Base-by-base conservation (phyloP, 2,329 filamentous ascomycete genomes). In the Phaeosphaeriaceae sp. region DNA sequence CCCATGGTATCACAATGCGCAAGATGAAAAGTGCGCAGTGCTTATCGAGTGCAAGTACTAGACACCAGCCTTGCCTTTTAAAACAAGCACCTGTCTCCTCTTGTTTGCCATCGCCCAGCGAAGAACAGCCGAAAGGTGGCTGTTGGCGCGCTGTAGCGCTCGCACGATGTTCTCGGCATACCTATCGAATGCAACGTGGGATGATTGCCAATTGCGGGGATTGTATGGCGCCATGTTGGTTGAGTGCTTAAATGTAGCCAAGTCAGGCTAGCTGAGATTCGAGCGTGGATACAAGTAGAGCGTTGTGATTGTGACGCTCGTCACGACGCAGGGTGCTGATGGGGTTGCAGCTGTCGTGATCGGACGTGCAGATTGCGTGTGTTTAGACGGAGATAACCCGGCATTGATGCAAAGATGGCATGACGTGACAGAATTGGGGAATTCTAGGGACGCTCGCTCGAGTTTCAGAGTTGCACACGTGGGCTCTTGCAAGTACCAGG, bases 361-460 rank as follows among this genome's bases (percentile, higher is more conserved):
- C 11, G 11, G 31, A 17, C 7, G 15, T 61, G 53, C 50, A 51
- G 27, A 61, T 61, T 54, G 55, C 59, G 59, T 58, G 56, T 55
- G 48, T 41, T 25, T 17, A 7, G 13, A 47, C 46, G 56, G 59
- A 54, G 51, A 58, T 58, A 61, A 57, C 48, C 19, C 24, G 42
- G 21, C 42, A 22, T 22, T 45, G 21, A 9, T 22, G 42, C 9
- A 21, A 11, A 20, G 11, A 22, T 11, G 3, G 19, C n/a, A 45
- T 3, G 19, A 3, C 13, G 11, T 3, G 42, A 45, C 36, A 19
- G 5, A 15, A 41, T 19, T 19, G 36, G 15, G 36, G 5, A 15
- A 17, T 17, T 41, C 4, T 19, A 9, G 9, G 25, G 25, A 9
- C 25, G 9, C 25, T 27, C 25, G 25, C 5, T 27, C 5, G 25